Base-by-base conservation (phyloP, 179 eudicot genomes). In the Actinidia arguta region DNA sequence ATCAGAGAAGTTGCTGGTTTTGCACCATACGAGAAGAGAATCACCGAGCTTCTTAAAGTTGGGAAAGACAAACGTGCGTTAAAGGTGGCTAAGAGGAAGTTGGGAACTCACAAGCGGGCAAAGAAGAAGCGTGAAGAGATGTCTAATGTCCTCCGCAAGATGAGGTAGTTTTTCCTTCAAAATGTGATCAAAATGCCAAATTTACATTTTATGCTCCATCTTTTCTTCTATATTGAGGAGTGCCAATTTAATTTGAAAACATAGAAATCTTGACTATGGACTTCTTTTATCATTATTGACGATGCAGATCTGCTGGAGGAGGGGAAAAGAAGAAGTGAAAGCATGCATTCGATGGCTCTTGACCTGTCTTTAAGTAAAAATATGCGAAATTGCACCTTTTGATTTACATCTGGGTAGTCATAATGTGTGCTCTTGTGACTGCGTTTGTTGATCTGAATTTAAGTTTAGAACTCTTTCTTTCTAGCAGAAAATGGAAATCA, bases 1-100 rank as follows among this genome's bases (percentile, higher is more conserved):
- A 90, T 92, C 61, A 88, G 94, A 81, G 94, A 93, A 83, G 94
- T 92, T 31, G 92, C 92, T 76, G 90, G 92, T 8, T 85, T 88
- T 87, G 92, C 94, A 17, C 90, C 90, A 50, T 91, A 89, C 36
- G 89, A 88, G 85, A 89, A 91, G 85, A 86, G 91, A 79, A 90
- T 88, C 56, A 89, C 91, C 75, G 93, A 90, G 81, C 90, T 88
- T 86, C 89, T 90, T 36, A 90, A 90, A 61, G 93, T 90, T 67
- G 93, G 93, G 4, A 89, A 89, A 81, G 93, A 91, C 84, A 91
- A 91, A 83, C 90, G 91, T 36, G 93, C 93, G 0, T 22, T 89
- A 77, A 91, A 91, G 75, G 91, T 85, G 10, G 92, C 92, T 25
- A 86, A 89, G 87, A 55, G 90, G 73, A 87, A 89, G 82, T 76